Evolutionary conservation across 1,139 yeast species (phyloP).

Genomic region (Saccharomyces hybrid): DNA sequence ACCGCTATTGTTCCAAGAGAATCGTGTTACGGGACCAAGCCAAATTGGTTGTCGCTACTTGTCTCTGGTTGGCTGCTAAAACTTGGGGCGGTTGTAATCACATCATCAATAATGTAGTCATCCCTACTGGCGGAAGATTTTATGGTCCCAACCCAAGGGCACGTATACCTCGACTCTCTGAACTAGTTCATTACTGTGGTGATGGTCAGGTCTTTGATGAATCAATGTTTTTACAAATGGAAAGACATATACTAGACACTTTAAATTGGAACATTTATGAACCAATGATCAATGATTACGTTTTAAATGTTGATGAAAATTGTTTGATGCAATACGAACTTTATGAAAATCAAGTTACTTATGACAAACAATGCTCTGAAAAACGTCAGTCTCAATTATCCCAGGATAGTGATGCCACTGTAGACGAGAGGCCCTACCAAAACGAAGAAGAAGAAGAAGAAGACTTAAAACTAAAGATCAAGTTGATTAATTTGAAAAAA

Average conservation of each 20-base stretch:
- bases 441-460: constrained; percentile 22
- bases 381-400: constrained; percentile 25
- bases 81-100: constrained; percentile 66
- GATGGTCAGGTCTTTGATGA: constrained; percentile 50
- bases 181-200: constrained; percentile 53
- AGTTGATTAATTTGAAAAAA: constrained; percentile 28
- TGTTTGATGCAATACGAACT: constrained; percentile 35
- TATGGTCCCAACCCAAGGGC: constrained; percentile 61
- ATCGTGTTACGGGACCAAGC: constrained; percentile 55
- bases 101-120: constrained; percentile 44
- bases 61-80: constrained; percentile 60
- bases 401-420: constrained; percentile 28
- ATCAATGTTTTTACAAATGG: constrained; percentile 54
- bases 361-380: constrained; percentile 19
- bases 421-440: constrained; percentile 17
- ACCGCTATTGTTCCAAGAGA: constrained; percentile 59
- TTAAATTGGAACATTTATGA: constrained; percentile 56
- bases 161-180: constrained; percentile 56
- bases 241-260: constrained; percentile 48
- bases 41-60: constrained; percentile 57
- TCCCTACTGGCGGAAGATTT: constrained; percentile 51
- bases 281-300: constrained; percentile 51
- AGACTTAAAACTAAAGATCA: constrained; percentile 25
- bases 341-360: constrained; percentile 31
- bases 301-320: constrained; percentile 36